These are phyloP conservation scores for Geotrichum reessii DNA, from an alignment of 1,139 yeast genomes.

Conservation along the genomic window DNA sequence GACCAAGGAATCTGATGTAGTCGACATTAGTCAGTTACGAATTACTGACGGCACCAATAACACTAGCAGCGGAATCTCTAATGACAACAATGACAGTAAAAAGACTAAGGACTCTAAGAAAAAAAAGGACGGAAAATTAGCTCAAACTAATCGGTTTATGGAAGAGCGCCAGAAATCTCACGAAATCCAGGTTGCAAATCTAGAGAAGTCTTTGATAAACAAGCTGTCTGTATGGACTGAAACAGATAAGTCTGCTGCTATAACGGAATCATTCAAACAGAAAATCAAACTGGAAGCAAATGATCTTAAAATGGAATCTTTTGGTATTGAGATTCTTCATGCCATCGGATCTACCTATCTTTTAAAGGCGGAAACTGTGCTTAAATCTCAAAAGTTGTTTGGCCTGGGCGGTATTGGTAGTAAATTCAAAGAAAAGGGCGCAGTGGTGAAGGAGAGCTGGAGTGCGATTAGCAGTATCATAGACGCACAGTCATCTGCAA, in stretches of 20 bases:
- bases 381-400: constrained; percentile 67
- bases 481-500: constrained; percentile 75
- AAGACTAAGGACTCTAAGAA: constrained; percentile 41
- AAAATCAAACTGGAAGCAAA: constrained; percentile 81
- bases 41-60: neutral
- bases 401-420: constrained; percentile 84
- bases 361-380: constrained; percentile 53
- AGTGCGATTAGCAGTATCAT: constrained; percentile 77
- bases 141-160: constrained; percentile 69
- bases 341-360: constrained; percentile 75
- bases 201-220: constrained; percentile 58
- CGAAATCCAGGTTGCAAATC: constrained; percentile 61
- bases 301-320: constrained; percentile 83
- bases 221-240: constrained; percentile 75
- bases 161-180: constrained; percentile 69
- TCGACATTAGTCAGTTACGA: neutral
- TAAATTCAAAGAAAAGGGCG: constrained; percentile 80
- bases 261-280: constrained; percentile 59
- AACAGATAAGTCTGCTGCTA: constrained; percentile 66
- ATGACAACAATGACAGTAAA: constrained; percentile 32
- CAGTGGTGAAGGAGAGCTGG: constrained; percentile 78
- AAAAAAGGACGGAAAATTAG: constrained; percentile 45
- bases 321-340: constrained; percentile 85
- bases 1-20: constrained; percentile 48
- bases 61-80: constrained; percentile 28